phyloP scores from a whole-genome alignment of 371 early-diverging fungal species.

The Batkoa obscura region DNA sequence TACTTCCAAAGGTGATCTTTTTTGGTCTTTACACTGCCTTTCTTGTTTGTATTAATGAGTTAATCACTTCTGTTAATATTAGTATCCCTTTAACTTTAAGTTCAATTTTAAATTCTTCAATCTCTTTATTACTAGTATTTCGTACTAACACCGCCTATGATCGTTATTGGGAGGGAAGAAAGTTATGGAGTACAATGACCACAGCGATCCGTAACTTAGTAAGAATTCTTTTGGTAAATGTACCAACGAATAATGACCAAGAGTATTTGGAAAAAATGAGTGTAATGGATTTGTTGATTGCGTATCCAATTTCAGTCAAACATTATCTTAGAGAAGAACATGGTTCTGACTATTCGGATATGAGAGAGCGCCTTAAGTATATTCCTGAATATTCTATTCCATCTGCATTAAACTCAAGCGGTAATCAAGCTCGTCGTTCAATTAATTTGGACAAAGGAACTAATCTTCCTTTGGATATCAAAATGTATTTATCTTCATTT shows the following conservation, averaged over 20 bases:
- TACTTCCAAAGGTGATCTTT: conserved; percentile 1
- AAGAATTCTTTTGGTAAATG: conserved; percentile 24
- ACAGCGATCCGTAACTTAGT: conserved; percentile 22
- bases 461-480: conserved; percentile 23
- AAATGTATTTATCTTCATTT: conserved; percentile 20
- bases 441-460: conserved; percentile 14
- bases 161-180: conserved; percentile 59
- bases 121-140: conserved; percentile 46
- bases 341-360: conserved; percentile 19
- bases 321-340: conserved; percentile 48
- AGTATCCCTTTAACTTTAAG: conserved; percentile 18
- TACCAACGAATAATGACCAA: conserved; percentile 16
- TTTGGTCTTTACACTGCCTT: conserved; percentile 1
- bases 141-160: conserved; percentile 44
- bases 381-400: conserved; percentile 7
- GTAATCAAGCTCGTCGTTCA: conserved; percentile 5
- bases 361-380: conserved; percentile 1
- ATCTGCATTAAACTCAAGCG: conserved; percentile 2
- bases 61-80: conserved; percentile 6
- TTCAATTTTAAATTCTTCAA: conserved; percentile 30
- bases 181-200: conserved; percentile 38
- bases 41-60: background rate
- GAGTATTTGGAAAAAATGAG: conserved; percentile 27
- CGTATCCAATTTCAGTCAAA: conserved; percentile 45
- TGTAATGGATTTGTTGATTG: conserved; percentile 41